Evolutionary conservation across 129 eudicot species (phyloP).

Genomic region (Lactuca sativa): DNA sequence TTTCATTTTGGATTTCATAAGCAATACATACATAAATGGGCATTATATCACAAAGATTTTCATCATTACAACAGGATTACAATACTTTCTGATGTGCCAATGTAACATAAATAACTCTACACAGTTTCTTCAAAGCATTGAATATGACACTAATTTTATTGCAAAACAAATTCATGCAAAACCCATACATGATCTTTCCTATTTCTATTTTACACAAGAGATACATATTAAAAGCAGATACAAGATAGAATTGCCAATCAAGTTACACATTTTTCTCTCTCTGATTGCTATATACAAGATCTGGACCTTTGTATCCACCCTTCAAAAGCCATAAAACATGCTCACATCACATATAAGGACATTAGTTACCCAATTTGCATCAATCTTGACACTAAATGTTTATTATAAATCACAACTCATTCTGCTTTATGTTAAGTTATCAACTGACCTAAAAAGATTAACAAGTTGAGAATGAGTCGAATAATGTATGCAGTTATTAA

Average conservation of each 20-base stretch:
- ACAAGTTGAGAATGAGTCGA: not conserved
- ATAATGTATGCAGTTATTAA: not conserved
- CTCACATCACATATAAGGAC: not conserved
- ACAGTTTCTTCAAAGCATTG: not conserved
- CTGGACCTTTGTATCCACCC: constrained; percentile 17
- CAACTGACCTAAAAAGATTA: not conserved
- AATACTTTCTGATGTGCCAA: not conserved
- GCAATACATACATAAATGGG: constrained; percentile 2
- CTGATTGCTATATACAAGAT: constrained; percentile 18
- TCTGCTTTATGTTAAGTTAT: not conserved
- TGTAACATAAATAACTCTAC: constrained; percentile 3
- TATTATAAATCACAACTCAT: constrained; percentile 10
- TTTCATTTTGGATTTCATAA: constrained; percentile 8
- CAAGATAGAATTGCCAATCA: constrained; percentile 4
- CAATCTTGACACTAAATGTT: not conserved
- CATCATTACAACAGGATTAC: constrained; percentile 1
- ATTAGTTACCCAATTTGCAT: constrained; percentile 18
- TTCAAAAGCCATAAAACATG: constrained; percentile 22
- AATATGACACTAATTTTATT: constrained; percentile 15
- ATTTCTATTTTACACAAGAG: constrained; percentile 8
- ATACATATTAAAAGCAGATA: constrained; percentile 9
- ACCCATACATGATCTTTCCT: constrained; percentile 15
- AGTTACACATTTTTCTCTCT: constrained; percentile 7
- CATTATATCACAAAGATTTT: not conserved
- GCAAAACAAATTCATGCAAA: constrained; percentile 20